Base-by-base conservation (phyloP, 345 rosid species). In the Sisymbrium irio region DNA sequence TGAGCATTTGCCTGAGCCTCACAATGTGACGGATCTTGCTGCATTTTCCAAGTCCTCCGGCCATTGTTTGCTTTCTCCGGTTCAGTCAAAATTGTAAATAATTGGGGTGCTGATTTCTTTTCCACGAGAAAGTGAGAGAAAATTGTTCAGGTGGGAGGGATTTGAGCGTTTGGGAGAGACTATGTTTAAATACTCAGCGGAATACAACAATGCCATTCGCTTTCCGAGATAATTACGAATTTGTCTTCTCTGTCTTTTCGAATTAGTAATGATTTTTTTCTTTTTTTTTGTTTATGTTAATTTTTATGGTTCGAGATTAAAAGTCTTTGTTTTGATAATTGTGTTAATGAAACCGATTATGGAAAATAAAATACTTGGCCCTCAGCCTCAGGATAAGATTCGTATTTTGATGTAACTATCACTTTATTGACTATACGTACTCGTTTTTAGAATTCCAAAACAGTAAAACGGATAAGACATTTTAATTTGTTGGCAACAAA, bases 11-110 rank as follows among this genome's bases (percentile, higher is more conserved):
- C 12, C 94, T 86, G 15, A 95, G 96, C 83, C 88, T 75, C 57
- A 90, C 96, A 76, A 95, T 95, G 86, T 90, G 91, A 65, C 92
- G 91, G 87, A 95, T 95, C 81, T 86, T 95, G 81, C 89, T 79
- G 97, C 96, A 88, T 86, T 87, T 92, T 44, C 83, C 97, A 1
- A 82, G 18, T 14, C 88, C 80, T 18, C 77, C 80, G 0, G 92
- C 71, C 98, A 89, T 94, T 74, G 78, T 77, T 25, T 27, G 5
- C 5, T 12, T 62, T 6, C 14, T 40, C 25, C 45, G 49, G 3
- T 17, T 20, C 11, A 64, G 67, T 58, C 54, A 28, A 67, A 33
- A 20, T 0, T 6, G 30, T 59, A 19, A 40, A 42, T 65, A 3
- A 7, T 11, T 35, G 15, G 58, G 5, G 17, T 7, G 3, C 19